A percentile compares a stretch with the other conserved stretches of the same genome.
phyloP scores from a whole-genome alignment of 306 rosid species.

The Medicago lupulina region DNA sequence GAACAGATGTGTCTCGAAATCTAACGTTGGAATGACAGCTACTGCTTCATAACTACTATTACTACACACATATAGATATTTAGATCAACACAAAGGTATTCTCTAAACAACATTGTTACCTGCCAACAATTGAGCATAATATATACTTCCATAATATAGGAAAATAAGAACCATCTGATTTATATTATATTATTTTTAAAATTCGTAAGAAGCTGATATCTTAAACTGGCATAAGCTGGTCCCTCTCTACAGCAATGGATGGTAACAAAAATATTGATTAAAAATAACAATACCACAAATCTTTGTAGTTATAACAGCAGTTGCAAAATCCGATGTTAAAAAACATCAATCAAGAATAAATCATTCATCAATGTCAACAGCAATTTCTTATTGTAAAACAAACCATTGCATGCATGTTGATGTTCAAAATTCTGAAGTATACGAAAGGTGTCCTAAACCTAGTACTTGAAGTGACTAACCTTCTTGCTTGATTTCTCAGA shows the following conservation, averaged over 20 bases:
- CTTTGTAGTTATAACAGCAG: conserved; percentile 1
- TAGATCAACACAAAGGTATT: not conserved
- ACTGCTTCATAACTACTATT: not conserved
- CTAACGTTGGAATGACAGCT: not conserved
- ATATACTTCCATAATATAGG: not conserved
- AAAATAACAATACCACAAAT: not conserved
- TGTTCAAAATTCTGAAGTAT: too few relatives aligned
- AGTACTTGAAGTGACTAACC: too few relatives aligned
- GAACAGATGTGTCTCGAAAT: too few relatives aligned
- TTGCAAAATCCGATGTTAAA: not conserved
- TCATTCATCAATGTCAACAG: too few relatives aligned
- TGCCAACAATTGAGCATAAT: not conserved
- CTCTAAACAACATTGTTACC: not conserved
- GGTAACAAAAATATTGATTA: not conserved
- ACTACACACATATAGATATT: not conserved
- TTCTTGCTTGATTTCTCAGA: too few relatives aligned
- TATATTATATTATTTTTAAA: not conserved
- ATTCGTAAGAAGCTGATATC: not conserved
- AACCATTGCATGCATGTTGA: too few relatives aligned
- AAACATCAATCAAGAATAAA: conserved; percentile 17
- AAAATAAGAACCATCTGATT: not conserved
- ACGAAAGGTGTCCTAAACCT: too few relatives aligned
- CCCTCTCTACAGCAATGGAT: not conserved
- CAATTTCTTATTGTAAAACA: too few relatives aligned
- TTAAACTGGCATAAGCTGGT: not conserved